Conservation (phyloP, 1,284 basidiomycete genomes). For the Ceratobasidium papillatum region DNA sequence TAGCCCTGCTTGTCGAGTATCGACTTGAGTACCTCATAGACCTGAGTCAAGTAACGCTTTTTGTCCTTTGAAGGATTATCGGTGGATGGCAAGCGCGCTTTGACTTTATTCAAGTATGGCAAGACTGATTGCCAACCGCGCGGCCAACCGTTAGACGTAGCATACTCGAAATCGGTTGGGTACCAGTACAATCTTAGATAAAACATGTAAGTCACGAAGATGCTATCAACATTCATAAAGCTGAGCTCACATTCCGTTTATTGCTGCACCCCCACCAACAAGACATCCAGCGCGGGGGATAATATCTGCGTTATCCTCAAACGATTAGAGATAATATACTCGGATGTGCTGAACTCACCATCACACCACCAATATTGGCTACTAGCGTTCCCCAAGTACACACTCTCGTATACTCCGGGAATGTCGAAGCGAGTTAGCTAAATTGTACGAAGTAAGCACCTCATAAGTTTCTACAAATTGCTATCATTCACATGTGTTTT, state of each 20-base stretch:
- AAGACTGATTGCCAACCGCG: constrained; percentile 62
- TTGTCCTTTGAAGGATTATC: constrained; percentile 68
- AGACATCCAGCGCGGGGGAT: constrained; percentile 57
- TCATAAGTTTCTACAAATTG: not conserved
- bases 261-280: constrained; percentile 67
- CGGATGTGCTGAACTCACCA: constrained; percentile 52
- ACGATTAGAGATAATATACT: not conserved
- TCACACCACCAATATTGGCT: constrained; percentile 66
- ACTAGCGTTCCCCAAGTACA: constrained; percentile 61
- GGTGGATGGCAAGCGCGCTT: constrained; percentile 63
- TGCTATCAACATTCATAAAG: not conserved
- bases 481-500: constrained; percentile 58
- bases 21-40: constrained; percentile 56
- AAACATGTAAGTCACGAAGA: constrained; percentile 9
- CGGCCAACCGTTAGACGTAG: constrained; percentile 64
- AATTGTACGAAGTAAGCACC: not conserved
- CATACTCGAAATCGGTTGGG: constrained; percentile 63
- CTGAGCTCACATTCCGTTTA: constrained; percentile 67
- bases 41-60: constrained; percentile 65
- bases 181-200: constrained; percentile 66
- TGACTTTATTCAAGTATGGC: constrained; percentile 61
- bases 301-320: not conserved
- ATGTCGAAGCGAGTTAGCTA: constrained; percentile 71
- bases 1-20: constrained; percentile 62
- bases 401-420: constrained; percentile 66